phyloP scores from a whole-genome alignment of 108 stramenopile species.

The Skeletonema grethae region DNA sequence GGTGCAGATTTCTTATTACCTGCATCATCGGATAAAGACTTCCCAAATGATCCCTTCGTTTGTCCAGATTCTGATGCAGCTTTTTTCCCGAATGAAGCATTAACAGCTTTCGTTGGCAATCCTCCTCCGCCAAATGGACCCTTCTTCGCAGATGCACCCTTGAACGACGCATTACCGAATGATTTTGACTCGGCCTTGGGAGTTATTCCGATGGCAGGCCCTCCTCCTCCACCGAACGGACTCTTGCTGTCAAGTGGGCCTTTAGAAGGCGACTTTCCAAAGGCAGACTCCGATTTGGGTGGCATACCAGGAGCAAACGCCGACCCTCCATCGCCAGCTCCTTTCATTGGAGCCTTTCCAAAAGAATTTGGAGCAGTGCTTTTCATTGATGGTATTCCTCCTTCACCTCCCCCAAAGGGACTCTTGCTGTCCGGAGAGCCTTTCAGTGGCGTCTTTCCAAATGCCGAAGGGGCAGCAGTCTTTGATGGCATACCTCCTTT shows the following conservation, averaged over 20 bases:
- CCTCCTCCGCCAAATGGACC: neutral
- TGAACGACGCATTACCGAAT: neutral
- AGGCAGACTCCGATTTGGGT: neutral
- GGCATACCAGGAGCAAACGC: neutral
- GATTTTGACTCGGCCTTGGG: too few species aligned
- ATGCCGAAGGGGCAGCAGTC: neutral
- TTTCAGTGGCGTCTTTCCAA: neutral
- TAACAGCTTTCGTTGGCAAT: neutral
- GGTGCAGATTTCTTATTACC: neutral
- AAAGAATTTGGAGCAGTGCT: too few species aligned
- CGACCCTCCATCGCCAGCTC: neutral
- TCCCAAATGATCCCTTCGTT: neutral
- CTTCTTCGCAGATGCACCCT: neutral
- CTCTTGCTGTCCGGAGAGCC: neutral
- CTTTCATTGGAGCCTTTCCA: neutral
- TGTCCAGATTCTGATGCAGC: neutral
- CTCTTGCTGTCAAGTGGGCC: neutral
- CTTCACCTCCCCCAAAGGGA: too few species aligned
- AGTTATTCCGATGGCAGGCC: too few species aligned
- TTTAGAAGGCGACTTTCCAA: neutral
- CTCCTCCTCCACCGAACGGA: neutral
- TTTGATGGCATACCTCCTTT: neutral
- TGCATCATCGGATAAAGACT: neutral
- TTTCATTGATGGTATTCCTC: too few species aligned
- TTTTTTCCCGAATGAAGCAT: neutral